A percentile compares a stretch with the other conserved stretches of the same genome.
Evolutionary conservation across 2,329 filamentous ascomycete species (phyloP).

Genomic region (Trematosphaeria pertusa): DNA sequence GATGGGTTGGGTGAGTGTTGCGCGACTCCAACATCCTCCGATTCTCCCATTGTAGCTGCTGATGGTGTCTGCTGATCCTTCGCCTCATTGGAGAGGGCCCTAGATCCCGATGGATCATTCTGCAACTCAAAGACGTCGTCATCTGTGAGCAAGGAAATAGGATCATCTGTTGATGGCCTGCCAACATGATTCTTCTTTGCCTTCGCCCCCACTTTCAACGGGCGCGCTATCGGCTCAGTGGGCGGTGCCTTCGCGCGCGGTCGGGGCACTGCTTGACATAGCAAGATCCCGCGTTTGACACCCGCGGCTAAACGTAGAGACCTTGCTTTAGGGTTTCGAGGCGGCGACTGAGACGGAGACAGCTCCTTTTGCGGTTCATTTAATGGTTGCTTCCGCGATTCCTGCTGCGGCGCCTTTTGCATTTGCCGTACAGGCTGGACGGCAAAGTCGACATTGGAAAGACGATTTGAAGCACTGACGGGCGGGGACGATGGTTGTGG

Average conservation of each 20-base stretch:
- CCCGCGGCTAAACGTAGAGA: slow-evolving; percentile 48
- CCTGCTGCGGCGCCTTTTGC: too few species aligned
- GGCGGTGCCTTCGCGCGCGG: slow-evolving; percentile 11
- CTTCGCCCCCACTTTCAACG: too few species aligned
- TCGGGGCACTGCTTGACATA: slow-evolving; percentile 50
- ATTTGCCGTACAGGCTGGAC: too few species aligned
- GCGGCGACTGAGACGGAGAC: slow-evolving; percentile 22
- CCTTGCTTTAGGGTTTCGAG: slow-evolving; percentile 37
- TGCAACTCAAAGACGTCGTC: slow-evolving; percentile 7
- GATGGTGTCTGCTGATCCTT: slow-evolving; percentile 16
- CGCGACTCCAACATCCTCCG: slow-evolving; percentile 11
- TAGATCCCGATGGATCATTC: not conserved
- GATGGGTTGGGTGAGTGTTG: slow-evolving; percentile 14
- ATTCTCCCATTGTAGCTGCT: not conserved
- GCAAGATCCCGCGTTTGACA: slow-evolving; percentile 50
- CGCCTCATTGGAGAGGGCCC: not conserved
- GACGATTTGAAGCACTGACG: slow-evolving; percentile 45
- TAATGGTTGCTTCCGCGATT: slow-evolving; percentile 1
- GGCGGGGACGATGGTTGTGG: slow-evolving; percentile 45
- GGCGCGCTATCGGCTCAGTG: slow-evolving; percentile 7
- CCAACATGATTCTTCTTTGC: slow-evolving; percentile 4
- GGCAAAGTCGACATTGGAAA: slow-evolving; percentile 42
- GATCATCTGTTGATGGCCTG: slow-evolving; percentile 10
- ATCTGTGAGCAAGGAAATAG: slow-evolving; percentile 5
- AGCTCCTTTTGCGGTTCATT: slow-evolving; percentile 12